phyloP scores from a whole-genome alignment of 192 early-diverging fungal species.

The Coemansia biformis region DNA sequence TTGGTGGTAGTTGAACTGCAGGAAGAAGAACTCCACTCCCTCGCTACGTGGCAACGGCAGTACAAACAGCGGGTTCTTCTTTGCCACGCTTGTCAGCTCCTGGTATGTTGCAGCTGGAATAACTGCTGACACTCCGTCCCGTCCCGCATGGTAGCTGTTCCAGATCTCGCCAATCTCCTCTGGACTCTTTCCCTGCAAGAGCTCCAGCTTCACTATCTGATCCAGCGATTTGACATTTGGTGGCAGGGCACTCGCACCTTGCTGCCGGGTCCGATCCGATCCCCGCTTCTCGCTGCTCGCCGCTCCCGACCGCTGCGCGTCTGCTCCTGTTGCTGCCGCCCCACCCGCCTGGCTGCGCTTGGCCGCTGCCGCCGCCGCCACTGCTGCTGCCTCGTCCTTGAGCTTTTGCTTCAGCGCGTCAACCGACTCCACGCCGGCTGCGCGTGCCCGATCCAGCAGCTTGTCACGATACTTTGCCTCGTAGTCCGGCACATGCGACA shows the following conservation, averaged over 20 bases:
- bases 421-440: conserved; percentile 28
- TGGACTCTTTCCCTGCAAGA: conserved; percentile 33
- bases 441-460: conserved; percentile 53
- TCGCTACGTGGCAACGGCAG: conserved; percentile 69
- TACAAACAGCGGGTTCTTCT: conserved; percentile 62
- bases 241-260: conserved; percentile 16
- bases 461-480: conserved; percentile 63
- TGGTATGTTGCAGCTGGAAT: conserved; percentile 60
- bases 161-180: conserved; percentile 61
- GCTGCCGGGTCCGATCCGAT: background rate
- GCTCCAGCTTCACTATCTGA: conserved; percentile 54
- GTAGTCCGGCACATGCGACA: conserved; percentile 52
- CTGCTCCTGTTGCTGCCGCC: too few species aligned
- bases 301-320: background rate
- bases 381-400: conserved; percentile 5
- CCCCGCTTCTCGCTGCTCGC: conserved; percentile 8
- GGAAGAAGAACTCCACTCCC: conserved; percentile 80
- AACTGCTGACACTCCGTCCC: conserved; percentile 57
- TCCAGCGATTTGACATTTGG: conserved; percentile 50
- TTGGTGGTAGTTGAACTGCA: conserved; percentile 84
- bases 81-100: conserved; percentile 50
- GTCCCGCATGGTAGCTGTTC: conserved; percentile 65
- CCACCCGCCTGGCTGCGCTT: background rate
- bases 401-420: conserved; percentile 36
- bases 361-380: background rate